phyloP scores from a whole-genome alignment of 345 rosid genomes.

The Isatis tinctoria region DNA sequence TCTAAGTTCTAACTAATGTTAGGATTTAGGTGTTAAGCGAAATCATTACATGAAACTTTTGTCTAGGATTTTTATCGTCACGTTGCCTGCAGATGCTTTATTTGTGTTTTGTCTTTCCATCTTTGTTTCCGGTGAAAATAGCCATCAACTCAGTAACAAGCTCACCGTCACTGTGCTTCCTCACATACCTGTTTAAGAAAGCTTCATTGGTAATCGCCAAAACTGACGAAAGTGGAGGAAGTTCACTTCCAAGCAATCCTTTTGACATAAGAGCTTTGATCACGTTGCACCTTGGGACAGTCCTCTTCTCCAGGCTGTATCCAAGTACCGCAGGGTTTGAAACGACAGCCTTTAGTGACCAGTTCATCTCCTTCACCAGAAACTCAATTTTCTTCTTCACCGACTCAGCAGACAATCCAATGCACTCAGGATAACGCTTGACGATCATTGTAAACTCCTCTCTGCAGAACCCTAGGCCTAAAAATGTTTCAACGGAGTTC shows the following conservation, averaged over 20 bases:
- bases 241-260: not conserved
- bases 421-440: not conserved
- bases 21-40: too few relatives aligned
- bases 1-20: too few relatives aligned
- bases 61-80: not conserved
- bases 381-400: not conserved
- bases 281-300: not conserved
- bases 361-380: not conserved
- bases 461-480: not conserved
- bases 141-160: not conserved
- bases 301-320: conserved; percentile 2
- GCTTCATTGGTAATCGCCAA: not conserved
- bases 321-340: not conserved
- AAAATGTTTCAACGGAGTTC: not conserved
- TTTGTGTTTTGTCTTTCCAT: not conserved
- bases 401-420: not conserved
- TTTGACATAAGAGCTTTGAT: not conserved
- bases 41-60: not conserved
- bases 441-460: not conserved
- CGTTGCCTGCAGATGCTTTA: not conserved
- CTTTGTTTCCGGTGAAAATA: not conserved
- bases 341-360: not conserved
- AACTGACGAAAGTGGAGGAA: not conserved
- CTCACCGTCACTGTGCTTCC: not conserved
- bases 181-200: not conserved